Evolutionary conservation across 225 moss, liverwort and hornwort genomes (phyloP).

Genomic region (Bryum argenteum): DNA sequence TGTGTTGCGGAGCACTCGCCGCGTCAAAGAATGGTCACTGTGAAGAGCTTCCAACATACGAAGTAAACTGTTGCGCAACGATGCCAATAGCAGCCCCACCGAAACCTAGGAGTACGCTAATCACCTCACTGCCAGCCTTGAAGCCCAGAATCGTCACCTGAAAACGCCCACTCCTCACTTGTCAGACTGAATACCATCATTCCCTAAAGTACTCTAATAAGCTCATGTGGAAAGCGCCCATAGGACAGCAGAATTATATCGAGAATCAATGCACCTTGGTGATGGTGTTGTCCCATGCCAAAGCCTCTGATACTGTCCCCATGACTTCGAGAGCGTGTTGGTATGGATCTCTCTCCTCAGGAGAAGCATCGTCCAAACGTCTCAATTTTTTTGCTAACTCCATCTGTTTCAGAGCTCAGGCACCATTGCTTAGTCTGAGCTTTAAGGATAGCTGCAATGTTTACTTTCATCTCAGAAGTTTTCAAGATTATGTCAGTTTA

Average conservation of each 20-base stretch:
- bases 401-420: conserved; percentile 56
- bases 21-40: conserved; percentile 9
- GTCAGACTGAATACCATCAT: neutral
- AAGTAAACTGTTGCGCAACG: conserved; percentile 86
- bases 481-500: conserved; percentile 6
- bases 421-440: conserved; percentile 4
- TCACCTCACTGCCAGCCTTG: conserved; percentile 83
- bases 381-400: conserved; percentile 60
- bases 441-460: too few relatives aligned
- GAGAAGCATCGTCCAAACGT: conserved; percentile 20
- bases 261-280: conserved; percentile 46
- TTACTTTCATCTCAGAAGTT: conserved; percentile 17
- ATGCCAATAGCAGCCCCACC: conserved; percentile 89
- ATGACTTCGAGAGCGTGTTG: conserved; percentile 63
- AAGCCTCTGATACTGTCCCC: conserved; percentile 73
- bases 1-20: neutral
- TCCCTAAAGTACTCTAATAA: too few relatives aligned
- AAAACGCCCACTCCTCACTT: conserved; percentile 16
- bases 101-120: conserved; percentile 75
- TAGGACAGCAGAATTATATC: too few relatives aligned
- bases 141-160: conserved; percentile 94
- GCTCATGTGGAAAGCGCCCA: too few relatives aligned
- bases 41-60: conserved; percentile 36
- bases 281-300: conserved; percentile 79
- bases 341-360: conserved; percentile 38